These are phyloP conservation scores for Nemophila menziesii DNA, from an alignment of 257 asterid genomes.

Conservation along the genomic window DNA sequence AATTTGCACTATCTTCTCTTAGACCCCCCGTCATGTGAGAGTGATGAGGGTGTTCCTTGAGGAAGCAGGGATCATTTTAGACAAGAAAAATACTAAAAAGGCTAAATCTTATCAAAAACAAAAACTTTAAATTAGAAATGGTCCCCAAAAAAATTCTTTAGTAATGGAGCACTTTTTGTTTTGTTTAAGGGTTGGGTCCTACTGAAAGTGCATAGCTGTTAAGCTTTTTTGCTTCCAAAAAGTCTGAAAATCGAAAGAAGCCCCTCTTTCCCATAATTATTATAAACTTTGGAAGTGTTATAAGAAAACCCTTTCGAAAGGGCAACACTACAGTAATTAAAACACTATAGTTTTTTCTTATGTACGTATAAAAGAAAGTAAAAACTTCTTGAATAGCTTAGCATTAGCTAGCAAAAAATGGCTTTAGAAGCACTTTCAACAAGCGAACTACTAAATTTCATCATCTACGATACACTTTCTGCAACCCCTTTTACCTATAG, in stretches of 20 bases:
- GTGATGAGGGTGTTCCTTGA: no score
- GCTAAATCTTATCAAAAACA: no score
- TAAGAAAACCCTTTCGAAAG: conserved; percentile 38
- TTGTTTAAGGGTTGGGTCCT: conserved; percentile 29
- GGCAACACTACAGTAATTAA: conserved; percentile 28
- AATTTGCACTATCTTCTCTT: no score
- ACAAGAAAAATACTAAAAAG: no score
- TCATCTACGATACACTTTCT: conserved; percentile 48
- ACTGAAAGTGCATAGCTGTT: background rate
- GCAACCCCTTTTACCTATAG: conserved; percentile 25
- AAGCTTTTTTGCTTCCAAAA: conserved; percentile 42
- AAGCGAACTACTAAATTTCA: conserved; percentile 56
- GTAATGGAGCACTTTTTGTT: no score
- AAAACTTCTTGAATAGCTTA: background rate
- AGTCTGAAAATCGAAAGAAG: conserved; percentile 9
- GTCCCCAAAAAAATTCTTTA: no score
- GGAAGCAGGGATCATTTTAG: no score
- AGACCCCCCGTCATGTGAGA: no score
- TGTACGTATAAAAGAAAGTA: background rate
- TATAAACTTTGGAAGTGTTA: conserved; percentile 11
- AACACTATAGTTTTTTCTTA: no score
- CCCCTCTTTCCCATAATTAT: background rate
- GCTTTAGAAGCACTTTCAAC: conserved; percentile 81
- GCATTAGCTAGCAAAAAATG: conserved; percentile 13
- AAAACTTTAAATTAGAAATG: no score